phyloP scores from a whole-genome alignment of 2,329 filamentous ascomycete species.

The Hansfordia pulvinata region DNA sequence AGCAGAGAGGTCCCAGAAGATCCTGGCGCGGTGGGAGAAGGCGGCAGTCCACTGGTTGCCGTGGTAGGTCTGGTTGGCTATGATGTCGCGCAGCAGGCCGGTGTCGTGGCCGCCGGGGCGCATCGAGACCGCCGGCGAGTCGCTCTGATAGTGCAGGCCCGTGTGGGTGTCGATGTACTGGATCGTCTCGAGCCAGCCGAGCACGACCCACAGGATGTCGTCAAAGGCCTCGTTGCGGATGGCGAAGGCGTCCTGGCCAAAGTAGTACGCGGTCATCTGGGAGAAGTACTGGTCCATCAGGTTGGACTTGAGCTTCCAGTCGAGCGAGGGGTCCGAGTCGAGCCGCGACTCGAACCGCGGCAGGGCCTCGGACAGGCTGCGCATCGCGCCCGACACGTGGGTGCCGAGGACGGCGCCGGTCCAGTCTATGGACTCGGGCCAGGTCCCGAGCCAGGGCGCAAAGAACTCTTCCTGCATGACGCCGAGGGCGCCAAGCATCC shows the following conservation, averaged over 20 bases:
- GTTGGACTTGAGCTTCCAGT: slow-evolving; percentile 51
- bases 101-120: slow-evolving; percentile 9
- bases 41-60: slow-evolving; percentile 60
- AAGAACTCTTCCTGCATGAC: slow-evolving; percentile 73
- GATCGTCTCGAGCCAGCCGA: slow-evolving; percentile 77
- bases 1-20: slow-evolving; percentile 75
- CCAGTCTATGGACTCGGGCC: slow-evolving; percentile 86
- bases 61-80: slow-evolving; percentile 49
- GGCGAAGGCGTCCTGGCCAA: slow-evolving; percentile 67
- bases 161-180: slow-evolving; percentile 64
- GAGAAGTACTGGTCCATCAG: slow-evolving; percentile 73
- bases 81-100: slow-evolving; percentile 14
- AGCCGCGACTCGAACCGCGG: slow-evolving; percentile 17
- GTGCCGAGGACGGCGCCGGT: slow-evolving; percentile 77
- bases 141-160: slow-evolving; percentile 38
- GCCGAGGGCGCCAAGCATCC: slow-evolving; percentile 50
- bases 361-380: slow-evolving; percentile 53
- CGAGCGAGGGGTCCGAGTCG: too few species aligned
- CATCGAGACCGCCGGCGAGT: slow-evolving; percentile 1
- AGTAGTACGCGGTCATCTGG: slow-evolving; percentile 67
- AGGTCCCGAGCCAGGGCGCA: slow-evolving; percentile 61
- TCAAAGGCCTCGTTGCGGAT: slow-evolving; percentile 71
- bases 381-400: slow-evolving; percentile 59
- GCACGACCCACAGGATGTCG: slow-evolving; percentile 89
- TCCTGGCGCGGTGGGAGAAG: slow-evolving; percentile 69